phyloP scores from a whole-genome alignment of 495 filamentous ascomycete genomes.

The Aspergillus nidulans region DNA sequence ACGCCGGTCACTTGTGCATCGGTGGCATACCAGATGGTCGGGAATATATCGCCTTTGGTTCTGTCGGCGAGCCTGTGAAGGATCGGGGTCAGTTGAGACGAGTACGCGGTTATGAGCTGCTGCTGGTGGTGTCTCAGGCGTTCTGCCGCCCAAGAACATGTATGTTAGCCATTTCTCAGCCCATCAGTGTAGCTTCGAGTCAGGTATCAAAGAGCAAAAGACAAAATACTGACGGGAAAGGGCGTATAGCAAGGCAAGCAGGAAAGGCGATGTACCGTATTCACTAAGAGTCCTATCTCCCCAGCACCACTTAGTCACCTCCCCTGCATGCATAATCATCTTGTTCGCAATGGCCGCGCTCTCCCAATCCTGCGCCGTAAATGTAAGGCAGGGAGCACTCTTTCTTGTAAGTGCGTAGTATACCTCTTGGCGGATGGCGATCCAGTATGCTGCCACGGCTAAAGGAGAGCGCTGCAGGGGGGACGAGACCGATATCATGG shows the following conservation, averaged over 20 bases:
- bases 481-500: conserved; percentile 15
- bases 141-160: conserved; percentile 6
- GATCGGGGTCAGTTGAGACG: conserved; percentile 17
- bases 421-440: conserved; percentile 24
- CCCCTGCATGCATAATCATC: conserved; percentile 21
- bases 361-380: conserved; percentile 11
- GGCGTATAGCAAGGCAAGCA: no score
- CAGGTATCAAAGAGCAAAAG: no score
- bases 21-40: conserved; percentile 23
- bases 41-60: conserved; percentile 23
- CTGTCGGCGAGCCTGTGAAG: conserved; percentile 19
- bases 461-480: conserved; percentile 16
- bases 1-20: conserved; percentile 21
- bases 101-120: conserved; percentile 9
- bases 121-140: conserved; percentile 17
- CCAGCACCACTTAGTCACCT: conserved; percentile 26
- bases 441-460: conserved; percentile 25
- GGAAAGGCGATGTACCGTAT: no score
- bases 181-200: no score
- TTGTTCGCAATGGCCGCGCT: conserved; percentile 18
- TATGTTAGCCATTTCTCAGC: not conserved
- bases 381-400: conserved; percentile 11
- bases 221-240: no score
- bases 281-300: conserved; percentile 12
- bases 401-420: conserved; percentile 25